Base-by-base conservation (phyloP, 805 yeast species). In the Sugiyamaella floridensis region DNA sequence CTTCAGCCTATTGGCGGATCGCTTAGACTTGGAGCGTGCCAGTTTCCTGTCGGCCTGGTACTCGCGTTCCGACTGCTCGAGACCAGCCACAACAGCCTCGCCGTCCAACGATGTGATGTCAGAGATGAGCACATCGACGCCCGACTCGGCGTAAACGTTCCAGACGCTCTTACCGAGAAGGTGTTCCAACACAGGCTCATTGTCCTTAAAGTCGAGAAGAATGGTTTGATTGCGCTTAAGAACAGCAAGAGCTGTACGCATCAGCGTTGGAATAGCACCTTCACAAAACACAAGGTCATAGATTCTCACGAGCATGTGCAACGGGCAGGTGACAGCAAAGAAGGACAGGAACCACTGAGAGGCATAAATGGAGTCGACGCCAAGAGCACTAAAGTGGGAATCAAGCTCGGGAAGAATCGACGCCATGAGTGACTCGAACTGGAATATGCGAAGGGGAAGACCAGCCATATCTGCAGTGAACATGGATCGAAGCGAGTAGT, bases 331-430 rank as follows among this genome's bases (percentile, higher is more conserved):
- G 32, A 79, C 78, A 1, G 83, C 79, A 57, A 74, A 76, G 55
- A 81, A 76, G 0, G 84, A 77, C 47, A 82, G 63, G 73, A 84
- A 81, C 87, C 87, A 82, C 62, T 82, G 86, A 48, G 76, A 76
- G n/a, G 81, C 71, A 55, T 66, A 63, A 74, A 80, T 46, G 68
- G 76, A 54, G 70, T 75, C 59, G 69, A 67, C 60, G 71, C 83
- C 59, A 69, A 74, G 51, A 64, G 61, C 53, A 20, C 60, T 55
- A 51, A 82, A 71, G 60, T 82, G 85, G 1, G 55, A 45, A 49
- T 64, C 67, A 42, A 81, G 67, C 22, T 70, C 72, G 1, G 71
- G 69, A 45, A 79, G 73, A 37, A 71, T 63, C 15, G 61, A 53
- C n/a, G 65, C 57, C 40, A 82, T 68, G 22, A 81, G 68, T 29